phyloP scores from a whole-genome alignment of 805 yeast species.

The Starmerella roubikii region DNA sequence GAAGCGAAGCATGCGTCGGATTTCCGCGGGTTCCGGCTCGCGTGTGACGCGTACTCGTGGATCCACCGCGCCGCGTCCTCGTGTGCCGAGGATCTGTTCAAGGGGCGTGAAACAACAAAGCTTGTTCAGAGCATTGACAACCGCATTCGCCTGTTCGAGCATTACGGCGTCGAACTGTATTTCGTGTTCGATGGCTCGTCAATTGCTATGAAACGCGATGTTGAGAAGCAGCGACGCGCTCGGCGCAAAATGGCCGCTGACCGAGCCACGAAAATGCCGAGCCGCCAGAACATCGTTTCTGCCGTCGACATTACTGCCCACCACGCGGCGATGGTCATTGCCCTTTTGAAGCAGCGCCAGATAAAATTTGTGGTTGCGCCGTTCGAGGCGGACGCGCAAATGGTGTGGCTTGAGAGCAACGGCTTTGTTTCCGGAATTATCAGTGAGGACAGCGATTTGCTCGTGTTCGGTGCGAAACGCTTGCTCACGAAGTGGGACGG shows the following conservation, averaged over 20 bases:
- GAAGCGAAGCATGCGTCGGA: conserved; percentile 41
- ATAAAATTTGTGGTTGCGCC: conserved; percentile 86
- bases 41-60: conserved; percentile 97
- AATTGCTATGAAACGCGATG: conserved; percentile 61
- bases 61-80: conserved; percentile 72
- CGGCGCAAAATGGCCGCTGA: conserved; percentile 31
- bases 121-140: conserved; percentile 52
- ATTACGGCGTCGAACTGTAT: conserved; percentile 64
- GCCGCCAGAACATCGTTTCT: conserved; percentile 8
- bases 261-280: neutral
- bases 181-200: conserved; percentile 90
- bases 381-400: conserved; percentile 94
- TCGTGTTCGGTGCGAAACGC: conserved; percentile 69
- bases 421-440: conserved; percentile 74
- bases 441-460: conserved; percentile 87
- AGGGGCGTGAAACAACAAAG: conserved; percentile 48
- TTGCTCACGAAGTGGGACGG: conserved; percentile 66
- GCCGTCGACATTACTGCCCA: conserved; percentile 78
- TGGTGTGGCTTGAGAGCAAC: conserved; percentile 70
- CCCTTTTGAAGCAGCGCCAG: conserved; percentile 35
- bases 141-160: conserved; percentile 49
- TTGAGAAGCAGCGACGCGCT: conserved; percentile 51
- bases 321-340: conserved; percentile 80
- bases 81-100: conserved; percentile 72
- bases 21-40: conserved; percentile 63